Evolutionary conservation across 352 stramenopile genomes (phyloP), one percentile per base, ranked within the genome.

Genomic region (Elongisporangium senticosum): DNA sequence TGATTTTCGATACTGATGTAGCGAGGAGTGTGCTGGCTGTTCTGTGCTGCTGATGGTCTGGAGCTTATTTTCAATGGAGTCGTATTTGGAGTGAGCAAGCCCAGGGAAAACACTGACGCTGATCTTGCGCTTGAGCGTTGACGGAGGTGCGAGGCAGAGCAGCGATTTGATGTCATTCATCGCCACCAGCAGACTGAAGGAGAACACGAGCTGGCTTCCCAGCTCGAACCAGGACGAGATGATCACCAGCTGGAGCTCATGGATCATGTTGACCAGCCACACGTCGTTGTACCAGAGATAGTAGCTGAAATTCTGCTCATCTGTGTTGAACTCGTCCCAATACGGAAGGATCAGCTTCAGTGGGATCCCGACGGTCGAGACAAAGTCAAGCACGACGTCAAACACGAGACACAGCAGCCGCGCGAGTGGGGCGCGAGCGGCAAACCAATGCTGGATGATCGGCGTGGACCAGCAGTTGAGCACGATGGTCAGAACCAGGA

Each of bases 181-280:
- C 4, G 65, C 69, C 6, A 22, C 22, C 3, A 85, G 22, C 23
- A 79, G 59, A 11, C 70, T 67, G 7, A 74, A 8, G 5, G 70
- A 74, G 20, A 85, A 82, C 2, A 85, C 39, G 0, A 82, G 22
- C 1, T 64, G 63, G 40, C 64, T 68, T 11, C 39, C 51, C 1
- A 78, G 55, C 49, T 86, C 70, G 3, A 40, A 15, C 61, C 65
- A 80, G 4, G 74, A 83, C 2, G 39, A 43, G 2, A 86, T 63
- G 15, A 84, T 23, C 4, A 79, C 24, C 10, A 82, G 48, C 6
- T 74, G 55, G 21, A 67, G 70, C 47, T 75, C 68, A 43, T 61
- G 70, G 10, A 66, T 65, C 2, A 50, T 49, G 33, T 72, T 53
- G 3, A 66, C 37, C 0, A 64, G 7, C 61, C 61, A 72, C 2